These are phyloP conservation scores for Lophiotrema nucula DNA, from an alignment of 495 filamentous ascomycete genomes.

Conservation along the genomic window DNA sequence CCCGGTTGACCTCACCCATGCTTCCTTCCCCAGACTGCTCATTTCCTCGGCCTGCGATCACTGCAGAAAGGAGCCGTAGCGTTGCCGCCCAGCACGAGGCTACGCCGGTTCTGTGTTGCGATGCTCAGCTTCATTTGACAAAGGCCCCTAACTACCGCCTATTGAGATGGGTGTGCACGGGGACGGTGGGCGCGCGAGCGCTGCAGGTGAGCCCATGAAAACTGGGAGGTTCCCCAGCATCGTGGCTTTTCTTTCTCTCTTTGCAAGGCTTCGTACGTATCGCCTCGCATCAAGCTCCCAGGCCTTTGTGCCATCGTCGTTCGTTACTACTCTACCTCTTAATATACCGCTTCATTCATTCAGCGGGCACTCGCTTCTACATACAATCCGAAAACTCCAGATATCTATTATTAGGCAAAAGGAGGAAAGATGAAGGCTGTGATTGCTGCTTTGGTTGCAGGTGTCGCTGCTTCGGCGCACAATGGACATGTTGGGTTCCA, in stretches of 20 bases:
- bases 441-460: conserved; percentile 63
- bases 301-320: conserved; percentile 36
- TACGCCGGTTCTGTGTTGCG: too few species aligned
- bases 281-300: conserved; percentile 24
- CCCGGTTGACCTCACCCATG: too few species aligned
- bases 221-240: conserved; percentile 12
- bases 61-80: too few species aligned
- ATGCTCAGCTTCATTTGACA: too few species aligned
- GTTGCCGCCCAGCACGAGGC: too few species aligned
- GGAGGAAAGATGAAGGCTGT: conserved; percentile 63
- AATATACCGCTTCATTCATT: conserved; percentile 97
- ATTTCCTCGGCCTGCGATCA: too few species aligned
- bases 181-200: too few species aligned
- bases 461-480: conserved; percentile 63
- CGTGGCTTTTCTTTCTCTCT: conserved; percentile 19
- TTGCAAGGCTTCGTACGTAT: conserved; percentile 24
- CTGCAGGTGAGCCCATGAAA: too few species aligned
- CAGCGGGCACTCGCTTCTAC: conserved; percentile 83
- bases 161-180: too few species aligned
- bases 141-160: too few species aligned
- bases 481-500: conserved; percentile 61
- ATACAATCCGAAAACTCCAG: conserved; percentile 12
- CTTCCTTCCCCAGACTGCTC: too few species aligned
- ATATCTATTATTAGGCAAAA: conserved; percentile 32
- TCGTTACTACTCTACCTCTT: conserved; percentile 40